Evolutionary conservation across 352 stramenopile genomes (phyloP), one percentile per base, ranked within the genome.

Genomic region (Phytophthora boehmeriae): DNA sequence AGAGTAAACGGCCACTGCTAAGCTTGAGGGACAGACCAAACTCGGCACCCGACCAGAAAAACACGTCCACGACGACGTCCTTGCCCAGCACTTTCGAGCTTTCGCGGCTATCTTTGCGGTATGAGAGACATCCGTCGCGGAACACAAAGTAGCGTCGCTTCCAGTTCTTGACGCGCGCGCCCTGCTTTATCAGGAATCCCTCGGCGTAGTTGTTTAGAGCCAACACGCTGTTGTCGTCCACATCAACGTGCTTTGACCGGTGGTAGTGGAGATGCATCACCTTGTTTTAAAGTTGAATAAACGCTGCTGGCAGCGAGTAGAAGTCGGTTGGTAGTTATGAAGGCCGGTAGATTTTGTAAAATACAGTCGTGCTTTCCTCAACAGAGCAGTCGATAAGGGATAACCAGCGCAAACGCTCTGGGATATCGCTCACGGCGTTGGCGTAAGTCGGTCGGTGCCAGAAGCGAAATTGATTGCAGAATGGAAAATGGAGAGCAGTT

Each of bases 101-200:
- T 32, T 86, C 75, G 52, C 73, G 75, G 38, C 68, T 70, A 55
- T 90, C 70, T 68, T 88, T 89, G 52, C 79, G 77, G 66, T 88
- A 90, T 23, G 66, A 76, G 20, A 90, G 43, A 47, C 59, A 78
- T 36, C 81, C 81, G 39, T 89, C 69, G 39, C 83, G 80, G 64
- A 93, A 89, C 23, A 90, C 78, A 54, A 93, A 93, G 66, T 88
- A 93, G 43, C 84, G 81, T 30, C 76, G 81, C 36, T 88, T 85
- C 83, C 83, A 93, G 43, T 72, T 93, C 68, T 90, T 90, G 58
- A 93, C 61, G 59, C 74, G 80, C 16, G 76, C 76, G 17, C 83
- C 80, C 23, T 86, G 77, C 61, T 93, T 93, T 5, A 71, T 30
- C 27, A 93, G 66, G 55, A 79, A 91, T 47, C 84, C 84, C 56